Evolutionary conservation across 352 stramenopile species (phyloP).

Genomic region (Globisporangium spiculum): DNA sequence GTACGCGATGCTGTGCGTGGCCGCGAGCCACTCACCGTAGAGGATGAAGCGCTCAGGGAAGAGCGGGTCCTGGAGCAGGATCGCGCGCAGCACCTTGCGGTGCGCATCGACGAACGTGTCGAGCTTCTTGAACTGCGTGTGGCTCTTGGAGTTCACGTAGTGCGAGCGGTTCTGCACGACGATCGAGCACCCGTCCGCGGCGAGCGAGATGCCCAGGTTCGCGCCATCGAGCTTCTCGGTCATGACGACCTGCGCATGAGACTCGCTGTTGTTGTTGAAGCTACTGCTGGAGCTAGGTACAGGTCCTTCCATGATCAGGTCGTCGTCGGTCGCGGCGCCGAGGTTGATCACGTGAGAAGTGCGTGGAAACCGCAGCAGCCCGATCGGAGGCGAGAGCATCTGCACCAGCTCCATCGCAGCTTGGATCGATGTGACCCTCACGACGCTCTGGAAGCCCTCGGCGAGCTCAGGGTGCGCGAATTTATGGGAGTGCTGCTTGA

Average conservation of each 20-base stretch:
- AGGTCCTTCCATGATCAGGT: constrained; percentile 31
- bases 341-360: constrained; percentile 60
- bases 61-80: constrained; percentile 46
- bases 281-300: constrained; percentile 7
- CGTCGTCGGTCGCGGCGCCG: constrained; percentile 51
- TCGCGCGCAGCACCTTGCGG: constrained; percentile 30
- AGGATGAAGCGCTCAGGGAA: constrained; percentile 71
- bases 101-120: constrained; percentile 54
- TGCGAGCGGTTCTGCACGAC: constrained; percentile 81
- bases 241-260: constrained; percentile 37
- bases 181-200: constrained; percentile 36
- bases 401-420: constrained; percentile 34
- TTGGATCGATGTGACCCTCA: constrained; percentile 50
- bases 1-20: constrained; percentile 83
- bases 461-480: constrained; percentile 37
- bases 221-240: constrained; percentile 87
- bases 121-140: constrained; percentile 66
- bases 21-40: constrained; percentile 81
- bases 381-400: constrained; percentile 33
- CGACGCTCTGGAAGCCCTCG: constrained; percentile 52
- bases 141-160: constrained; percentile 48
- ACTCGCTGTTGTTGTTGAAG: constrained; percentile 3
- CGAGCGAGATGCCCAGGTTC: constrained; percentile 78
- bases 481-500: constrained; percentile 37
- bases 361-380: constrained; percentile 58